A percentile compares a stretch with the other conserved stretches of the same genome.
phyloP scores from a whole-genome alignment of 2,329 filamentous ascomycete genomes.

The Plenodomus tracheiphilus region DNA sequence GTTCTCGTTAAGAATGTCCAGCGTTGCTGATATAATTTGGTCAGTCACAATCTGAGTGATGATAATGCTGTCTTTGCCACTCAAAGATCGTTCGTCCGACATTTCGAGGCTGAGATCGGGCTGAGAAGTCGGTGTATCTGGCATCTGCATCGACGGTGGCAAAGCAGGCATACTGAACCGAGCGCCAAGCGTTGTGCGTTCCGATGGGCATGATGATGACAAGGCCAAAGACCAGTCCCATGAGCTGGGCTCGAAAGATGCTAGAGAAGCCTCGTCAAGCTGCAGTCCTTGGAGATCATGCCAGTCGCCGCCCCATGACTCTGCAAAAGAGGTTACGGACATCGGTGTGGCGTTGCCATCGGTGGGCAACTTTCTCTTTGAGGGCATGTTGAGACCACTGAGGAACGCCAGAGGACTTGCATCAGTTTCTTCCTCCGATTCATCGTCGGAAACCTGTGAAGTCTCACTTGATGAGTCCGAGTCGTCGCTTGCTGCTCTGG shows the following conservation, averaged over 20 bases:
- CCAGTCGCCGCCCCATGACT: conserved; percentile 36
- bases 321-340: conserved; percentile 40
- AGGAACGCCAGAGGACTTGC: conserved; percentile 18
- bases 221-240: conserved; percentile 44
- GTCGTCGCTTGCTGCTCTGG: conserved; percentile 24
- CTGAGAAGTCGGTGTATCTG: conserved; percentile 40
- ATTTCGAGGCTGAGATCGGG: conserved; percentile 29
- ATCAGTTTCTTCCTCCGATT: conserved; percentile 19
- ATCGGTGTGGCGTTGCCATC: conserved; percentile 43
- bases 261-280: conserved; percentile 32
- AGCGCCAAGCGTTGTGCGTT: conserved; percentile 17
- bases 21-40: conserved; percentile 62
- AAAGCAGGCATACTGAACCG: conserved; percentile 37
- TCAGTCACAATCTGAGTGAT: conserved; percentile 73
- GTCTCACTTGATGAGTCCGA: conserved; percentile 33
- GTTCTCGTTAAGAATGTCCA: conserved; percentile 37
- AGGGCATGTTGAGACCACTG: conserved; percentile 20
- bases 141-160: conserved; percentile 26
- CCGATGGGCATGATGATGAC: conserved; percentile 32
- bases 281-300: conserved; percentile 30
- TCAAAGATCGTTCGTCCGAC: conserved; percentile 34
- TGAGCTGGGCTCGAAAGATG: conserved; percentile 36
- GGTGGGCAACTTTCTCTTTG: conserved; percentile 39
- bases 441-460: conserved; percentile 27
- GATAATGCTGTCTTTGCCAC: conserved; percentile 65